Evolutionary conservation across 148 eudicot genomes (phyloP).

Genomic region (Vaccinium macrocarpon): DNA sequence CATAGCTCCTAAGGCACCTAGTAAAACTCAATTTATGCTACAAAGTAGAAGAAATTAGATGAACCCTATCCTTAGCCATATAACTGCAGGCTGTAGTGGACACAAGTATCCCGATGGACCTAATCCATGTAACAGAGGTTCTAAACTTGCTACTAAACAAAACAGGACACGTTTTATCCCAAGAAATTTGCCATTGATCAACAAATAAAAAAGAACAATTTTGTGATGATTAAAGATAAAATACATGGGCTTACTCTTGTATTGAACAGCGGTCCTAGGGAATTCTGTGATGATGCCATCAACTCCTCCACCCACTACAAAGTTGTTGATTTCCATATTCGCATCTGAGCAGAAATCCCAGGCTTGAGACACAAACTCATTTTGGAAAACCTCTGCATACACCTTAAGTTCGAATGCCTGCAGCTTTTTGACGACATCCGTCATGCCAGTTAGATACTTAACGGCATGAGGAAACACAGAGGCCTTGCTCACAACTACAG

Average conservation of each 20-base stretch:
- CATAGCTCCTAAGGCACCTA: no score
- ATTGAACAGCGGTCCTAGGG: no score
- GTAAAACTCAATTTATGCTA: no score
- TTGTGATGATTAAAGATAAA: not conserved
- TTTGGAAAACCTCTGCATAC: conserved; percentile 48
- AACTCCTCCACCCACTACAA: conserved; percentile 35
- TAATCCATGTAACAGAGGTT: no score
- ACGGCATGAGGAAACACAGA: conserved; percentile 47
- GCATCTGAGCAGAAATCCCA: conserved; percentile 86
- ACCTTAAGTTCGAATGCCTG: conserved; percentile 57
- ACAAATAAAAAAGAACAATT: no score
- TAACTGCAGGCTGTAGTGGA: no score
- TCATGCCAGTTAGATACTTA: conserved; percentile 37
- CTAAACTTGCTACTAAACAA: no score
- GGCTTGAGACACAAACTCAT: conserved; percentile 65
- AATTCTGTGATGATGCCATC: conserved; percentile 47
- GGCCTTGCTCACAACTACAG: conserved; percentile 52
- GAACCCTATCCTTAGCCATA: no score
- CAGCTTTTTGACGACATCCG: conserved; percentile 51
- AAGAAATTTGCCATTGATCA: no score
- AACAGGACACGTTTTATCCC: no score
- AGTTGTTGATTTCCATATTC: conserved; percentile 50
- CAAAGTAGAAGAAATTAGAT: no score
- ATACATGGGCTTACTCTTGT: conserved; percentile 56
- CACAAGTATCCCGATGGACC: no score